phyloP scores from a whole-genome alignment of 495 filamentous ascomycete species.

The Staphylotrichum longicolle region DNA sequence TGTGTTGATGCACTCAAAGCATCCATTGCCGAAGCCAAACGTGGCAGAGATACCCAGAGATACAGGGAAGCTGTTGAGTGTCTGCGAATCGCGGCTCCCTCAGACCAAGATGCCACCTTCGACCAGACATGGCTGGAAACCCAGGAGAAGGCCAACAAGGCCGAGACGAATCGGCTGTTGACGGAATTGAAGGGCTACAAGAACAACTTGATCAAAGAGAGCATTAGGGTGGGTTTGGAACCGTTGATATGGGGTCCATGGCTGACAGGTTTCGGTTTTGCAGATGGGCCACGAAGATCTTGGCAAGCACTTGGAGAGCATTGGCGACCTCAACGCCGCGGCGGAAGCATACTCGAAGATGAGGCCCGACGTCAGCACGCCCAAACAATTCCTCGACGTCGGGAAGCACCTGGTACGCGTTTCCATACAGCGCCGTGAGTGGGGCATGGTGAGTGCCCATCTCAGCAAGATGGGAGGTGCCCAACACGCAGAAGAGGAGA shows the following conservation, averaged over 20 bases:
- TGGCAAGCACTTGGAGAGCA: conserved; percentile 46
- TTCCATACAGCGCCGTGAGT: conserved; percentile 47
- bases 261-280: too few species aligned
- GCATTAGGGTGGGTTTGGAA: conserved; percentile 68
- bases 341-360: conserved; percentile 45
- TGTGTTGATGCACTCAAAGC: conserved; percentile 76
- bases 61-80: conserved; percentile 69
- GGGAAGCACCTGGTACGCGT: conserved; percentile 44
- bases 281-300: conserved; percentile 52
- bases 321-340: conserved; percentile 42
- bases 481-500: conserved; percentile 57
- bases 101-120: conserved; percentile 62
- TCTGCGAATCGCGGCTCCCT: conserved; percentile 60
- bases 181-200: conserved; percentile 88
- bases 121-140: conserved; percentile 70
- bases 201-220: conserved; percentile 96
- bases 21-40: conserved; percentile 73
- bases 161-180: conserved; percentile 70
- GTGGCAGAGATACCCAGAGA: conserved; percentile 66
- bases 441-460: conserved; percentile 59
- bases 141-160: conserved; percentile 59
- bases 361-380: conserved; percentile 47
- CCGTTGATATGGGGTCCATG: not conserved
- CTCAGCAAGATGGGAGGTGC: conserved; percentile 62
- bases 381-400: conserved; percentile 45